Evolutionary conservation across 192 early-diverging fungal genomes (phyloP).

Genomic region (Chytriomyces confervae): DNA sequence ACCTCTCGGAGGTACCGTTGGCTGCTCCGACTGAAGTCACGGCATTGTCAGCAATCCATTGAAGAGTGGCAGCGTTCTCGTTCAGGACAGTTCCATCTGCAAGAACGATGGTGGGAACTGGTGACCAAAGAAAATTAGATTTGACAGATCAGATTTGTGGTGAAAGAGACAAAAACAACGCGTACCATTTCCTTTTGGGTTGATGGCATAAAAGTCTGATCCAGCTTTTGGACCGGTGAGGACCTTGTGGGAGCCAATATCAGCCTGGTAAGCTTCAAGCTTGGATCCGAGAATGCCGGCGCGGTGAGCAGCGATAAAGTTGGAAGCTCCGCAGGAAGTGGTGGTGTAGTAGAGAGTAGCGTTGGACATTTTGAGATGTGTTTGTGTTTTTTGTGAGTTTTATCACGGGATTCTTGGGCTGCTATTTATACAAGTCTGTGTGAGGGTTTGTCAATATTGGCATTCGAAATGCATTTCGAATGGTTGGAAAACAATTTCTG

Average conservation of each 20-base stretch:
- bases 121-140: no score
- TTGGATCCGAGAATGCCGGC: constrained; percentile 37
- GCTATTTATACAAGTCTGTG: no score
- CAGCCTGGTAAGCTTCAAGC: constrained; percentile 27
- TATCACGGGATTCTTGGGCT: no score
- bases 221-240: constrained; percentile 33
- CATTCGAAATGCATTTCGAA: no score
- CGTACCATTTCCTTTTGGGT: constrained; percentile 43
- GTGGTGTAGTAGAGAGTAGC: constrained; percentile 39
- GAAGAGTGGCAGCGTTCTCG: constrained; percentile 38
- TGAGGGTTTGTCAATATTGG: no score
- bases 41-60: constrained; percentile 42
- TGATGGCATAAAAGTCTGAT: constrained; percentile 34
- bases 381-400: no score
- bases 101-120: constrained; percentile 36
- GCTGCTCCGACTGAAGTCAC: background rate
- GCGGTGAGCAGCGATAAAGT: constrained; percentile 36
- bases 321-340: constrained; percentile 37
- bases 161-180: no score
- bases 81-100: constrained; percentile 39
- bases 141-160: no score
- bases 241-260: constrained; percentile 33
- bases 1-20: constrained; percentile 16
- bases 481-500: no score
- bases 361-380: no score